Evolutionary conservation across 345 rosid species (phyloP), one percentile per base, ranked within the genome.

Genomic region (Gossypium herbaceum): DNA sequence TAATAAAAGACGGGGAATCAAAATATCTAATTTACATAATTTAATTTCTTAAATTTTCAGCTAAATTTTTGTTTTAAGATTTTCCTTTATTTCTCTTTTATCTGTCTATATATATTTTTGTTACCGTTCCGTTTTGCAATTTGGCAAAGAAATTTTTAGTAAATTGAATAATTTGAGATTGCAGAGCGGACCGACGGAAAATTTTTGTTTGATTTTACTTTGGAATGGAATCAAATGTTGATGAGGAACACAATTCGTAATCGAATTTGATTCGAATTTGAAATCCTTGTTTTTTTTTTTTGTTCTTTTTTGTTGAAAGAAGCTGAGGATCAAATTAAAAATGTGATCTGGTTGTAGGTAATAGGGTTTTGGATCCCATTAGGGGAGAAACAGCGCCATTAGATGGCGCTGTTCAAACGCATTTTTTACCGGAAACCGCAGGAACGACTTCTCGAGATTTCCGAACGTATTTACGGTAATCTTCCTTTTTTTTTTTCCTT

Each of bases 371-470:
- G 98, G 94, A 88, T 89, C 92, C 87, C 79, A 82, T 89, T 86
- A 84, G 83, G 78, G 94, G 83, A 84, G 92, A 83, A 91, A 93
- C 99, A 93, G 99, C 98, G 99, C 99, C 99, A 87, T 82, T 85
- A 1, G 81, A 95, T 95, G 99, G 99, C 99, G 97, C 99, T 93
- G 99, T 95, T 95, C 92, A 92, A 97, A 83, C 96, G 99, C 48
- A 90, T 95, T 86, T 95, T 93, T 79, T 91, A 95, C 78, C 87
- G 97, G 88, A 95, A 95, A 88, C 99, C 99, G 81, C 99, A 98
- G 77, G 99, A 95, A 85, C 95, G 94, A 85, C 97, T 95, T 83
- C 97, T 95, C 61, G 99, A 95, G 91, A 95, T 95, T 88, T 91
- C 99, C 25, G 98, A 95, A 83, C 88, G 99, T 64, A 92, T 95